A percentile compares a stretch with the other conserved stretches of the same genome.
Evolutionary conservation across 805 yeast species (phyloP).

Genomic region (Candida palmyrensis): DNA sequence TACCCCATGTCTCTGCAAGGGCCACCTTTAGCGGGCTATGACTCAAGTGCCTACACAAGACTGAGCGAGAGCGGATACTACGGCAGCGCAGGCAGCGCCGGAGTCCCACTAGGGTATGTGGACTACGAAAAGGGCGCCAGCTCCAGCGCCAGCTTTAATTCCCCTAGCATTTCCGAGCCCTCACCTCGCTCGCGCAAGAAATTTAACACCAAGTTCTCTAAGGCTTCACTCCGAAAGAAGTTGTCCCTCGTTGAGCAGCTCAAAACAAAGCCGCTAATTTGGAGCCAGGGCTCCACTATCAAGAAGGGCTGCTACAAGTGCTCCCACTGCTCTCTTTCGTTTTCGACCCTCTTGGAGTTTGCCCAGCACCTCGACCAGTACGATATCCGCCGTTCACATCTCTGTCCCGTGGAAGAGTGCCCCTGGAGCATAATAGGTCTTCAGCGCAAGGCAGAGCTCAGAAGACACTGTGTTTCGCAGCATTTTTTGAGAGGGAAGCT

Average conservation of each 20-base stretch:
- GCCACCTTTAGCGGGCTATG: no score
- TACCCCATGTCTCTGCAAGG: no score
- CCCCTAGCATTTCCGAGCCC: background rate
- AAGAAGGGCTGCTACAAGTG: slow-evolving; percentile 1
- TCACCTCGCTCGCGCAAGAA: background rate
- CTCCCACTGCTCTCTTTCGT: slow-evolving; percentile 8
- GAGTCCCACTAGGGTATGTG: no score
- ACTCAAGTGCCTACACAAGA: no score
- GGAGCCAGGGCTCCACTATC: background rate
- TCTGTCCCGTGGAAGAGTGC: slow-evolving; percentile 25
- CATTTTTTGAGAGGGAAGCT: slow-evolving; percentile 4
- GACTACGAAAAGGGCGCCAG: background rate
- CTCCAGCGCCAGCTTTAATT: background rate
- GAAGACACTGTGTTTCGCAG: slow-evolving; percentile 18
- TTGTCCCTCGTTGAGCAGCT: background rate
- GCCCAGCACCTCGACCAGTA: slow-evolving; percentile 16
- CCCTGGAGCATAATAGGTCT: slow-evolving; percentile 27
- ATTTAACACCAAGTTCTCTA: no score
- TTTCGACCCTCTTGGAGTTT: slow-evolving; percentile 9
- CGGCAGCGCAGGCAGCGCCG: background rate
- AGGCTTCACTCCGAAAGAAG: no score
- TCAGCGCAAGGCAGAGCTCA: slow-evolving; percentile 21
- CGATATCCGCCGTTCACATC: slow-evolving; percentile 11
- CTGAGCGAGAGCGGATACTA: no score
- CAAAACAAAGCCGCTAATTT: background rate